A percentile compares a stretch with the other conserved stretches of the same genome.
These are phyloP conservation scores for Apiospora rasikravindrae DNA, from an alignment of 2,329 filamentous ascomycete genomes.

Conservation along the genomic window DNA sequence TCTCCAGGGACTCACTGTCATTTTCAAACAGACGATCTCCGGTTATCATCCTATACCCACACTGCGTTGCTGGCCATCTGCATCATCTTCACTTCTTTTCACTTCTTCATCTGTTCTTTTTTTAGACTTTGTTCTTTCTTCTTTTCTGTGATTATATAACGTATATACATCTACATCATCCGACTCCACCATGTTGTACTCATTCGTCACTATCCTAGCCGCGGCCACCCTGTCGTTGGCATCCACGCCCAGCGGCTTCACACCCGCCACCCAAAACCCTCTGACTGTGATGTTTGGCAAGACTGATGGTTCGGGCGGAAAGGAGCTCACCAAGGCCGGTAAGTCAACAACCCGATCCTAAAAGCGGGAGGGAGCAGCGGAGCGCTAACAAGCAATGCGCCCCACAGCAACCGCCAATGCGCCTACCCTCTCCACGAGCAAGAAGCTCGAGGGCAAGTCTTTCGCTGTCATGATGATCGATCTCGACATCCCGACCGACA, in stretches of 20 bases:
- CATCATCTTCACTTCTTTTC: not conserved
- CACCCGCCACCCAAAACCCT: conserved; percentile 42
- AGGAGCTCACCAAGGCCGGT: conserved; percentile 45
- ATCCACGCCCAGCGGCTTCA: conserved; percentile 48
- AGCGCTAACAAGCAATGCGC: not conserved
- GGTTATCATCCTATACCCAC: conserved; percentile 7
- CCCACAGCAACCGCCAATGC: conserved; percentile 39
- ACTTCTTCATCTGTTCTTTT: not conserved
- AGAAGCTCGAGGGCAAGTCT: conserved; percentile 45
- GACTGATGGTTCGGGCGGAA: conserved; percentile 44
- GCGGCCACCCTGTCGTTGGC: conserved; percentile 43
- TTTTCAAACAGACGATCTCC: not conserved
- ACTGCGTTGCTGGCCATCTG: conserved; percentile 11
- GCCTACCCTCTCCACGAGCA: conserved; percentile 43
- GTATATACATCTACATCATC: not conserved
- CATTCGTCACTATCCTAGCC: conserved; percentile 38
- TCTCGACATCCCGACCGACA: conserved; percentile 53
- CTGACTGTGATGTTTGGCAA: conserved; percentile 47
- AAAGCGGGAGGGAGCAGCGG: not conserved
- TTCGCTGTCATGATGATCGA: conserved; percentile 51
- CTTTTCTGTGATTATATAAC: conserved; percentile 5
- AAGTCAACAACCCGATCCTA: conserved; percentile 24
- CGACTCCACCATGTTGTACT: conserved; percentile 39
- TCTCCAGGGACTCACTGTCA: not conserved
- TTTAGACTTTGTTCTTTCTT: not conserved